Percentiles rank a stretch among this genome's conserved stretches.
phyloP scores from a whole-genome alignment of 306 rosid genomes.

The Cicer judaicum region DNA sequence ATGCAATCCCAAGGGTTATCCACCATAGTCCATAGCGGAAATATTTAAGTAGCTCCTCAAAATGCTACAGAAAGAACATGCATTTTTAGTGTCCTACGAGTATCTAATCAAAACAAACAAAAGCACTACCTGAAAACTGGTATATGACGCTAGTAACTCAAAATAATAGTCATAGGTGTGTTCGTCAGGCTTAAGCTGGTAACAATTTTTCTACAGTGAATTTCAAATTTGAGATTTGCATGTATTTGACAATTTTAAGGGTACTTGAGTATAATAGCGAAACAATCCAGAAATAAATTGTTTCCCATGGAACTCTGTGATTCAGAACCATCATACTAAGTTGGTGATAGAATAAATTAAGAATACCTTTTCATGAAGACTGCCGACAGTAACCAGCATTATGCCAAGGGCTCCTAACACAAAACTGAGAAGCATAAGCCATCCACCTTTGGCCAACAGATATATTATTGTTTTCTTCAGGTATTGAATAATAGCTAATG shows the following conservation, averaged over 20 bases:
- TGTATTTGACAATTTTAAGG: not conserved
- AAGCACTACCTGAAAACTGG: not conserved
- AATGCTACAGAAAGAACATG: conserved; percentile 67
- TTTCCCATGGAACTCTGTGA: not conserved
- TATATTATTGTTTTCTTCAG: conserved; percentile 54
- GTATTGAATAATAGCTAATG: conserved; percentile 66
- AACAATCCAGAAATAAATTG: not conserved
- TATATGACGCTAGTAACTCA: conserved; percentile 1
- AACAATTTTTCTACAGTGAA: not conserved
- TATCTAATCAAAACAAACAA: conserved; percentile 17
- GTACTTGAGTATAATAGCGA: not conserved
- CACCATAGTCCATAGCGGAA: conserved; percentile 89
- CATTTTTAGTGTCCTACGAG: conserved; percentile 20
- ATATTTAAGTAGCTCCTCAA: conserved; percentile 80
- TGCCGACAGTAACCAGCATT: conserved; percentile 69
- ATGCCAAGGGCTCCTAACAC: conserved; percentile 55
- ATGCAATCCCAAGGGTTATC: conserved; percentile 94
- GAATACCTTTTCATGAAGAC: conserved; percentile 77
- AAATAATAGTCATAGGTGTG: not conserved
- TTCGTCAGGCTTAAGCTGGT: not conserved
- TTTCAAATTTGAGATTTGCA: conserved; percentile 22
- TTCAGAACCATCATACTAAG: conserved; percentile 10
- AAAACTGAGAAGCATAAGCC: conserved; percentile 71
- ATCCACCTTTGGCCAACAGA: conserved; percentile 79
- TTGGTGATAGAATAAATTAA: conserved; percentile 28